Base-by-base conservation (phyloP, 805 yeast genomes). In the Starmera amethionina region DNA sequence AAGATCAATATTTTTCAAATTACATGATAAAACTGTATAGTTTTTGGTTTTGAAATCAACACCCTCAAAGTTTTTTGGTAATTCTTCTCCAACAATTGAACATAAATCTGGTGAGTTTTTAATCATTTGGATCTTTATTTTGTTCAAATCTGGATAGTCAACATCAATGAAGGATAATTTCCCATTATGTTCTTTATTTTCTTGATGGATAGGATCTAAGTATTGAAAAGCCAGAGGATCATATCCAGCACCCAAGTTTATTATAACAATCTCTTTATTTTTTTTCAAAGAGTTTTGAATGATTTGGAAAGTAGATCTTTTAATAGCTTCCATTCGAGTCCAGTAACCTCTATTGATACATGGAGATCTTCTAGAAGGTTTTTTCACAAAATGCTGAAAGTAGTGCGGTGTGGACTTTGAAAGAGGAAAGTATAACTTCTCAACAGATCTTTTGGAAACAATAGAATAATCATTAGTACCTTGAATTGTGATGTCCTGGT, bases 381-480 rank as follows among this genome's bases (percentile, higher is more conserved):
- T 77, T 29, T 70, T 69, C 3, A 85, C 94, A 60, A 84, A 84
- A 47, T 69, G 66, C 42, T 75, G 69, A 53, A 85, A 82, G 65
- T 80, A 83, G 9, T 40, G 68, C 56, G 48, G 63, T 2, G 36
- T 37, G 30, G 32, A 5, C 11, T 43, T 27, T 36, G 47, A 44
- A 16, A 57, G 41, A 1, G 55, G 42, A 12, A 63, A 52, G 47
- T 79, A 84, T 10, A 82, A 59, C 47, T 69, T 62, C 50, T 85
- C 94, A 2, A 82, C 95, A 1, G 93, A 82, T 46, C 93, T 60
- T 50, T 84, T 84, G 3, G 93, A 82, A 1, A 82, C 88, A 37
- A 85, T 84, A 0, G 94, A 84, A 8, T 87, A 82, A 49, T 80
- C 82, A 53, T 85, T 84, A 3, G 95, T 84, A 4, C 86, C 88